phyloP scores from a whole-genome alignment of 305 asterid species.

The Solanum hybrid region DNA sequence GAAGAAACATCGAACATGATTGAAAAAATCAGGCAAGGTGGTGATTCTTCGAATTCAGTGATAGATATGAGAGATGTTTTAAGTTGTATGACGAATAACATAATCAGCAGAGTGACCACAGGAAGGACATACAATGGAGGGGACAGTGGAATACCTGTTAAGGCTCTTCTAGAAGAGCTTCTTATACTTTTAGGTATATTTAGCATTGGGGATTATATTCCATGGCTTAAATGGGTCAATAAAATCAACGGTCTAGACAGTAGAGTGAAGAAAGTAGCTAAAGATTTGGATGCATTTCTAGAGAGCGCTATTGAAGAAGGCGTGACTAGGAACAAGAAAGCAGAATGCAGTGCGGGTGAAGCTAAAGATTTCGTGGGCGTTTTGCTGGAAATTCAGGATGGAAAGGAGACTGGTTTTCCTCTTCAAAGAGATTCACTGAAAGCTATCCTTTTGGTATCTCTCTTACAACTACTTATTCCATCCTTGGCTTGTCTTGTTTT shows the following conservation, averaged over 20 bases:
- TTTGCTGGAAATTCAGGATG: too few species aligned
- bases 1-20: not conserved
- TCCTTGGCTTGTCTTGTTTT: not conserved
- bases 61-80: slow-evolving; percentile 22
- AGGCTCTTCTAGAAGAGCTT: too few species aligned
- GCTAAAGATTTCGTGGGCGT: too few species aligned
- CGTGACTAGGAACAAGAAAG: too few species aligned
- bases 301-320: not conserved
- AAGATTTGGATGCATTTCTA: not conserved
- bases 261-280: not conserved
- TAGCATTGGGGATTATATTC: not conserved
- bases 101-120: slow-evolving; percentile 25
- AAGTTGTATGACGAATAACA: slow-evolving; percentile 7
- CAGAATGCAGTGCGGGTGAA: too few species aligned
- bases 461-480: not conserved
- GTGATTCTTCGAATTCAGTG: not conserved
- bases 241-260: not conserved
- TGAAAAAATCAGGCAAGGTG: slow-evolving; percentile 8
- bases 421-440: too few species aligned
- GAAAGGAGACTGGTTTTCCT: too few species aligned
- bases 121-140: slow-evolving; percentile 14
- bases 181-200: not conserved
- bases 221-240: slow-evolving; percentile 13
- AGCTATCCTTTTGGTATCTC: not conserved
- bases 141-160: too few species aligned